Base-by-base conservation (phyloP, 2,329 filamentous ascomycete genomes). In the Graphium sp. region DNA sequence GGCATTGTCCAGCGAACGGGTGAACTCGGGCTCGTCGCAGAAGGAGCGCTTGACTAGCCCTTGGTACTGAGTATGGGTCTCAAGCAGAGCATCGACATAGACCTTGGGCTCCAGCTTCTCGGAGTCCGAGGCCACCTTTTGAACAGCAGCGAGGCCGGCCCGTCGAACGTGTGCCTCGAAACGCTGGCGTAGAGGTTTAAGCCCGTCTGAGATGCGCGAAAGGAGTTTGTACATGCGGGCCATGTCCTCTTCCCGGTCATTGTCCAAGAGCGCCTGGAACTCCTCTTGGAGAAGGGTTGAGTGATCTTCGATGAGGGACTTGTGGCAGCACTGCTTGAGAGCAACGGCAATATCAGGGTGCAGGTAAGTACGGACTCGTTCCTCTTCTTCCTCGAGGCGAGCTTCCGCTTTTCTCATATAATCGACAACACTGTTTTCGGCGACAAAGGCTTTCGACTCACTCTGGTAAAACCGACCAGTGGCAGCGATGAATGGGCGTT, bases 351-450 rank as follows among this genome's bases (percentile, higher is more conserved):
- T 94, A 51, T 98, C 89, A 20, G 74, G 71, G 44, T 95, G 83
- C 25, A 98, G 64, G 46, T 92, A 98, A 46, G 95, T 72, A 38
- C 74, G 74, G 7, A 98, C 89, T 16, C 89, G 81, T 46, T 87
- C 82, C 55, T 92, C 89, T 52, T 98, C 89, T 52, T 98, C 89
- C 6, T 82, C 72, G 35, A 98, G 56, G 18, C 89, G 75, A 23
- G 72, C 56, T 55, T 95, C 87, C 1, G 89, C 91, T 66, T 98
- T 98, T 63, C 95, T 95, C 89, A 98, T 95, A 56, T 95, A 98
- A 47, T 98, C 89, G 19, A 98, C 85, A 4, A 98, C 84, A 37
- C 80, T 92, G 49, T 98, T 98, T 51, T 95, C 87, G 8, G 84
- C 81, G 19, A 98, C 73, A 47, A 98, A 98, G 37, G 84, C 78